A percentile compares a stretch with the other conserved stretches of the same genome.
phyloP scores from a whole-genome alignment of 768 basidiomycete species.

The Rhizopogon rudus region DNA sequence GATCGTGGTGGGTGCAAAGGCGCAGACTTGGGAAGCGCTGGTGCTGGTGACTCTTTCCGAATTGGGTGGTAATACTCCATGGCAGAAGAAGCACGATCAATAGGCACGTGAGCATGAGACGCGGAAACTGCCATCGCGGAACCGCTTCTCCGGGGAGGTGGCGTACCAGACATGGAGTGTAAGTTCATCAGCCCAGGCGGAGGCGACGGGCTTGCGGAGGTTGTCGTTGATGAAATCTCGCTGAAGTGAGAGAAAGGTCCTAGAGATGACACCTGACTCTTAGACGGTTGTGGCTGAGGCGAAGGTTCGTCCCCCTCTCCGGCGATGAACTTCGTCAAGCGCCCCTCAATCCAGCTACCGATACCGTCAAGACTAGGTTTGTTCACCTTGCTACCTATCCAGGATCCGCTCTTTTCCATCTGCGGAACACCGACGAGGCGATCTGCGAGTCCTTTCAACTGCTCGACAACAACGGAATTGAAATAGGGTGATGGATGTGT shows the following conservation, averaged over 20 bases:
- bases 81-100: conserved; percentile 74
- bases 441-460: conserved; percentile 74
- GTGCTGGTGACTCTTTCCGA: conserved; percentile 49
- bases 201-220: conserved; percentile 75
- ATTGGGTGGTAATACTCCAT: conserved; percentile 60
- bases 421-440: conserved; percentile 70
- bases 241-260: conserved; percentile 95
- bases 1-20: conserved; percentile 42
- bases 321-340: conserved; percentile 91
- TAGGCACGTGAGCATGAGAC: conserved; percentile 41
- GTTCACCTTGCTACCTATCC: conserved; percentile 82
- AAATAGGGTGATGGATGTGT: conserved; percentile 62
- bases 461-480: conserved; percentile 60
- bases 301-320: conserved; percentile 67
- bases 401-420: conserved; percentile 73
- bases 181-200: conserved; percentile 48
- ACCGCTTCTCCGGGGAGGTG: conserved; percentile 55
- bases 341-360: conserved; percentile 88
- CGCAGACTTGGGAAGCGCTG: conserved; percentile 49
- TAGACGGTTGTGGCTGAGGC: conserved; percentile 29
- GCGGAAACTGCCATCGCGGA: conserved; percentile 63
- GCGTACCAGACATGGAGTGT: conserved; percentile 24
- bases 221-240: conserved; percentile 78
- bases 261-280: conserved; percentile 39
- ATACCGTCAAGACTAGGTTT: conserved; percentile 92